Evolutionary conservation across 1,284 basidiomycete genomes (phyloP), one percentile per base, ranked within the genome.

Genomic region (Mycena sp.): DNA sequence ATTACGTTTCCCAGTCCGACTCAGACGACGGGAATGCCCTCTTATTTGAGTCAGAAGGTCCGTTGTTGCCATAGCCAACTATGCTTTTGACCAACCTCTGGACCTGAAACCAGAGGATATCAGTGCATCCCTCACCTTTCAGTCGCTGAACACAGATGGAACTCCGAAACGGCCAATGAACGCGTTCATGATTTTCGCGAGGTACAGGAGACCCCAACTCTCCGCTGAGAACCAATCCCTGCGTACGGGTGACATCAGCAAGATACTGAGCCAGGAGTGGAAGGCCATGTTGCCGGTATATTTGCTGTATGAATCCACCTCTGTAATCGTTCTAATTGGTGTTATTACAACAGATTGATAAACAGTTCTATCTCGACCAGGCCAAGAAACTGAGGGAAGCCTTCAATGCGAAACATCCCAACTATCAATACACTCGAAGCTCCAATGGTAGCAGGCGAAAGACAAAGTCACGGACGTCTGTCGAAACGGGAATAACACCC

Each of bases 121-220:
- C n/a, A n/a, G n/a, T n/a, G n/a, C n/a, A n/a, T n/a, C n/a, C n/a
- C n/a, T n/a, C n/a, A n/a, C n/a, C n/a, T n/a, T n/a, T n/a, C n/a
- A n/a, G n/a, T n/a, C n/a, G n/a, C n/a, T n/a, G n/a, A n/a, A n/a
- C n/a, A n/a, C n/a, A n/a, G n/a, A n/a, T n/a, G n/a, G n/a, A n/a
- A 93, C 91, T 43, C 91, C 92, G 28, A 92, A 92, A 73, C 86
- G 91, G 12, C 91, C 91, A 32, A 93, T 93, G 91, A 93, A 93
- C 74, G 92, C 91, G 26, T 93, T 93, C 78, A 93, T 93, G 91
- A 93, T 93, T 62, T 93, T 93, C 70, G 92, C 92, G 61, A 85
- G 91, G 14, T 83, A 87, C 59, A 81, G 91, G 56, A 79, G 91
- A 38, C 92, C 92, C n/a, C 88, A 93, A 75, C 90, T 93, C 29